These are phyloP conservation scores for Penicillium sp. DNA, from an alignment of 2,329 filamentous ascomycete species.

Conservation along the genomic window DNA sequence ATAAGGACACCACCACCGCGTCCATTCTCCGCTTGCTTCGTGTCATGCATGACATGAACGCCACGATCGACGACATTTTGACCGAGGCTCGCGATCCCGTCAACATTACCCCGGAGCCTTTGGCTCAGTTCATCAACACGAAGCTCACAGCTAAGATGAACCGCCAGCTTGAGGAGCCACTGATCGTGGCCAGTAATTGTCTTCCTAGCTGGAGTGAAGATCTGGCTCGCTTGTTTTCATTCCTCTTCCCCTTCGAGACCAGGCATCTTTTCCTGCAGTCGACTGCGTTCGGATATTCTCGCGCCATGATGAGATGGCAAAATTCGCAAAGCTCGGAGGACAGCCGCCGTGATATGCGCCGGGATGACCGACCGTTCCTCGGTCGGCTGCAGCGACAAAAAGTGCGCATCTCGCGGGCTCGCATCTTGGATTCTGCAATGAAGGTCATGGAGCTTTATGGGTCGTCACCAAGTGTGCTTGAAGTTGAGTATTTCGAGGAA, in stretches of 20 bases:
- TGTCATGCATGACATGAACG: slow-evolving; percentile 86
- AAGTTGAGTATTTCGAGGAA: slow-evolving; percentile 98
- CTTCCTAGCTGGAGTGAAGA: slow-evolving; percentile 95
- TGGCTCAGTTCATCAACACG: slow-evolving; percentile 95
- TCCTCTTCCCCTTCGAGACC: slow-evolving; percentile 97
- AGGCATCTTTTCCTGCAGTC: slow-evolving; percentile 95
- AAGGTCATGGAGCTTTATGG: slow-evolving; percentile 99
- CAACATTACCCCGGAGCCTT: slow-evolving; percentile 70
- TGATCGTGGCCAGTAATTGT: slow-evolving; percentile 96
- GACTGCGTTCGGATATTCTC: slow-evolving; percentile 94
- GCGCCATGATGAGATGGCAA: slow-evolving; percentile 97
- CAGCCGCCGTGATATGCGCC: slow-evolving; percentile 69
- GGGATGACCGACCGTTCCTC: slow-evolving; percentile 85
- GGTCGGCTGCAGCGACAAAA: slow-evolving; percentile 92
- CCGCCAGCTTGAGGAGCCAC: slow-evolving; percentile 87
- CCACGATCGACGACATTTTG: slow-evolving; percentile 86
- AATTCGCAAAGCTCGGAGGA: slow-evolving; percentile 80
- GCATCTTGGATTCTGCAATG: slow-evolving; percentile 90
- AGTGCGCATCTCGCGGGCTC: slow-evolving; percentile 90
- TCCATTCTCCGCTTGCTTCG: slow-evolving; percentile 83
- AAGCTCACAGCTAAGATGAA: slow-evolving; percentile 98
- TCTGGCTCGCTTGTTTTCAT: slow-evolving; percentile 85
- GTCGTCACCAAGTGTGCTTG: slow-evolving; percentile 88
- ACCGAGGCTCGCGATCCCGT: slow-evolving; percentile 67
- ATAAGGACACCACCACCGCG: slow-evolving; percentile 76